Evolutionary conservation across 139 green algal genomes (phyloP).

Genomic region (Edaphochlamys debaryana): DNA sequence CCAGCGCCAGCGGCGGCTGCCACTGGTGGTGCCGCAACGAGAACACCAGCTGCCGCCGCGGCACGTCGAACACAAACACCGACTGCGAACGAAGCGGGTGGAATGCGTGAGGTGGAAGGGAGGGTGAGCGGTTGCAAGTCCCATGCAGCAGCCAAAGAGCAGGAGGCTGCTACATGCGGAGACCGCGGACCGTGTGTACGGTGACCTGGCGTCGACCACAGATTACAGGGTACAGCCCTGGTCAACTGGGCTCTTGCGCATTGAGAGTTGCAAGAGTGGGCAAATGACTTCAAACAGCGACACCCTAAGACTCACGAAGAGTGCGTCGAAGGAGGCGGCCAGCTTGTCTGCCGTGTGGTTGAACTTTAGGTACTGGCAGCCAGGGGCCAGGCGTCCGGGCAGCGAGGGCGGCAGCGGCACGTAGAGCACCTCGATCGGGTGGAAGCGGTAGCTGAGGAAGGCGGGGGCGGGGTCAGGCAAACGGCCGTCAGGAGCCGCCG

Average conservation of each 20-base stretch:
- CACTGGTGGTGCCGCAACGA: not conserved
- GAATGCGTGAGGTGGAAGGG: not conserved
- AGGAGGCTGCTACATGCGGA: not conserved
- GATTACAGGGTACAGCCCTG: too few species aligned
- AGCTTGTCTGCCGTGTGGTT: not conserved
- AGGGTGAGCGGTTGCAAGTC: not conserved
- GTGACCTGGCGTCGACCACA: too few species aligned
- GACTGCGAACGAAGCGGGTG: not conserved
- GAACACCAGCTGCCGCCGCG: constrained; percentile 1
- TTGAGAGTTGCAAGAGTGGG: too few species aligned
- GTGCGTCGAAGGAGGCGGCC: constrained; percentile 20
- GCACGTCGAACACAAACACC: constrained; percentile 12
- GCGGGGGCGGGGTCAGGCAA: too few species aligned
- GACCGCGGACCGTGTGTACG: too few species aligned
- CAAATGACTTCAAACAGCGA: too few species aligned
- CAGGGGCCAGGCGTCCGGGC: not conserved
- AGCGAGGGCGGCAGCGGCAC: constrained; percentile 1
- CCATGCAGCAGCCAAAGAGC: not conserved
- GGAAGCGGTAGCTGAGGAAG: not conserved
- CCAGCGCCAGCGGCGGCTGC: constrained; percentile 16
- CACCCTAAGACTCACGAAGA: constrained; percentile 16
- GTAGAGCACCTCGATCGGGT: not conserved
- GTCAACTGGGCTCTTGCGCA: too few species aligned
- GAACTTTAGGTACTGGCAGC: constrained; percentile 32
- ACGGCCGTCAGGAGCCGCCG: too few species aligned